Evolutionary conservation across 805 yeast species (phyloP).

Genomic region (Yamadazyma olivae): DNA sequence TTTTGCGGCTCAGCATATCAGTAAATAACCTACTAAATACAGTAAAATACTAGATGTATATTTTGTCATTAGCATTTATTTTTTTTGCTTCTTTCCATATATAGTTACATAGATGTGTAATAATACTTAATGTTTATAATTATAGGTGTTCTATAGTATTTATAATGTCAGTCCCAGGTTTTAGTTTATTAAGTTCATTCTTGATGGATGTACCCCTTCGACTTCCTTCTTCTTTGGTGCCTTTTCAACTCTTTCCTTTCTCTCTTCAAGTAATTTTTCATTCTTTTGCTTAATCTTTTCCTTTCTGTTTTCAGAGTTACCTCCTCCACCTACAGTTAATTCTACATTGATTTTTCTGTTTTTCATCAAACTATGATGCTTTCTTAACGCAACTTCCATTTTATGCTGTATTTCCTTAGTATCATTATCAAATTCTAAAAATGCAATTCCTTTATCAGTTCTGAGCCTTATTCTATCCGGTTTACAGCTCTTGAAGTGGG

Average conservation of each 20-base stretch:
- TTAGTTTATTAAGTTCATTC: conserved; percentile 47
- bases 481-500: conserved; percentile 68
- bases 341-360: conserved; percentile 89
- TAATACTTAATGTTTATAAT: conserved; percentile 3
- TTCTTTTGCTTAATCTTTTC: conserved; percentile 77
- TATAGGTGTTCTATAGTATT: neutral
- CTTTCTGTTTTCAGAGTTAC: conserved; percentile 67
- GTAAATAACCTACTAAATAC: no score
- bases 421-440: conserved; percentile 70
- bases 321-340: conserved; percentile 97
- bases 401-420: conserved; percentile 65
- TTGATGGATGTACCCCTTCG: conserved; percentile 59
- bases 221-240: conserved; percentile 11
- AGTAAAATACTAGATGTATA: no score
- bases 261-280: conserved; percentile 67
- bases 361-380: conserved; percentile 73
- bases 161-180: neutral
- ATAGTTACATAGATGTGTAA: conserved; percentile 9
- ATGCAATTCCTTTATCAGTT: conserved; percentile 86
- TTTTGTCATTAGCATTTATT: no score
- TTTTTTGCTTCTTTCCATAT: no score
- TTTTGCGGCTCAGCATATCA: no score
- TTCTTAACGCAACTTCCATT: conserved; percentile 79
- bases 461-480: conserved; percentile 81
- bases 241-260: conserved; percentile 51